phyloP scores from a whole-genome alignment of 805 yeast genomes.

The Sungouiozyma ichnusensis region DNA sequence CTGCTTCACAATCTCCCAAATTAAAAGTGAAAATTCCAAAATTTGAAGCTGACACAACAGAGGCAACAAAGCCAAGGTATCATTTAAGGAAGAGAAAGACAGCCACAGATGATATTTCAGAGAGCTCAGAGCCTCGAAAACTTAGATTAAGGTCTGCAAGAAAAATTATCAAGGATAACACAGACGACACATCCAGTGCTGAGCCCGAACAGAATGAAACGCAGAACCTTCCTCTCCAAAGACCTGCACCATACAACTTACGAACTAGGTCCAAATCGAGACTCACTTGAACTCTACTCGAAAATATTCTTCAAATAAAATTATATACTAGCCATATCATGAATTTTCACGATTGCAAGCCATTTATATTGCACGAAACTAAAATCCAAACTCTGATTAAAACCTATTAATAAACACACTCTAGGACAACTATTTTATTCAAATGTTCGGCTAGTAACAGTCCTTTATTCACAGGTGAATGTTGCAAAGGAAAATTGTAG shows the following conservation, averaged over 20 bases:
- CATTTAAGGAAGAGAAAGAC: background rate
- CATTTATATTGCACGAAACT: too few species aligned
- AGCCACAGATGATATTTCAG: background rate
- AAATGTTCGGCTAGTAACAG: background rate
- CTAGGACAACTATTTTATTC: too few species aligned
- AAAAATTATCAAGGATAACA: background rate
- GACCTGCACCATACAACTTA: background rate
- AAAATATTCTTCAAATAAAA: background rate
- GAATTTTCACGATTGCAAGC: too few species aligned
- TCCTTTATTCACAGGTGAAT: background rate
- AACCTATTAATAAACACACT: background rate
- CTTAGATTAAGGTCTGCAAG: background rate
- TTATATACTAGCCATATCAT: background rate
- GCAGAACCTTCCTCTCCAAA: background rate
- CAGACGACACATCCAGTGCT: too few species aligned
- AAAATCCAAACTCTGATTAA: background rate
- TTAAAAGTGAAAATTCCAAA: background rate
- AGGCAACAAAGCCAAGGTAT: background rate
- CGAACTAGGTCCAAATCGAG: background rate
- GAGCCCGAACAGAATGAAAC: too few species aligned
- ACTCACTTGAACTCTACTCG: background rate
- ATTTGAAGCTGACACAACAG: background rate
- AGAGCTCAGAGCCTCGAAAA: background rate
- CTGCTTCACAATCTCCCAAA: background rate
- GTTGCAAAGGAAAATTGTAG: background rate